These are phyloP conservation scores for Turritis glabra DNA, from an alignment of 345 rosid genomes.

Conservation along the genomic window DNA sequence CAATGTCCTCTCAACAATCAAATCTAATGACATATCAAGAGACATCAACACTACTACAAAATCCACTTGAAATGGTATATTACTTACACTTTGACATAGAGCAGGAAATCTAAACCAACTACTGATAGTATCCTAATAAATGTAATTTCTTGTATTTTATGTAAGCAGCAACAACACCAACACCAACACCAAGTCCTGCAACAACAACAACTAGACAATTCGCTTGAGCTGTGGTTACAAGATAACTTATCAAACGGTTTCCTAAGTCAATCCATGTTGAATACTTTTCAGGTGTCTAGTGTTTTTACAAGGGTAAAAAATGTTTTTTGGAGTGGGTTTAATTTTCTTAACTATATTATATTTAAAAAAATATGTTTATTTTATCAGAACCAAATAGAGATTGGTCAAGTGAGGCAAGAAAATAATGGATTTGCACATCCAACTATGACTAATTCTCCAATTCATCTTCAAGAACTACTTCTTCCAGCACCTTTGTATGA, in stretches of 20 bases:
- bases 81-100: not conserved
- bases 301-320: not conserved
- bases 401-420: not conserved
- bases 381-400: not conserved
- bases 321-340: not conserved
- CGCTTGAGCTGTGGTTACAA: not conserved
- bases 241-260: not conserved
- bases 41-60: not conserved
- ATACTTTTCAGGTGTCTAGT: not conserved
- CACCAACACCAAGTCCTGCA: not conserved
- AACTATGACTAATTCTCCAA: not conserved
- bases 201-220: not conserved
- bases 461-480: not conserved
- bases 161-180: not conserved
- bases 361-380: not conserved
- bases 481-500: conserved; percentile 1
- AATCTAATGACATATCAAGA: not conserved
- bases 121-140: not conserved
- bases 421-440: not conserved
- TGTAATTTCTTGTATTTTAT: not conserved
- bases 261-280: not conserved
- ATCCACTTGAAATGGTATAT: conserved; percentile 18
- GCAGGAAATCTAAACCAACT: not conserved
- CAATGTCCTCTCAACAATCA: not conserved
- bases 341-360: not conserved